phyloP scores from a whole-genome alignment of 2,329 filamentous ascomycete genomes.

The Fusarium staphyleae region DNA sequence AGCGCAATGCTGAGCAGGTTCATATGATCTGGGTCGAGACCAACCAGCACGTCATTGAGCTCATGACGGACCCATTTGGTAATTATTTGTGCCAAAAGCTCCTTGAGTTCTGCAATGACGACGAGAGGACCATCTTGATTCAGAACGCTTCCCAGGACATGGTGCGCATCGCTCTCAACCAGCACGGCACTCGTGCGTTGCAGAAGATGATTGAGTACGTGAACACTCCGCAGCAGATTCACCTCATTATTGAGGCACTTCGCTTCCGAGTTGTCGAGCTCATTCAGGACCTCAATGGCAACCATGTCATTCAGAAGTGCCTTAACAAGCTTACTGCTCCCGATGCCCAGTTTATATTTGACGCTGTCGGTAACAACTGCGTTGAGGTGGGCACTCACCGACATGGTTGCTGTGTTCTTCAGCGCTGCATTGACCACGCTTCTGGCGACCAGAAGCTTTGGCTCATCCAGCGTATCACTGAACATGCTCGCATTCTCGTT shows the following conservation, averaged over 20 bases:
- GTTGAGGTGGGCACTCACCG: constrained; percentile 94
- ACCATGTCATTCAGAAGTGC: constrained; percentile 99
- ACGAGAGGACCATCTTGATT: constrained; percentile 92
- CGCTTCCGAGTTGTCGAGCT: constrained; percentile 86
- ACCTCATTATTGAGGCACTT: constrained; percentile 86
- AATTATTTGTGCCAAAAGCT: constrained; percentile 99
- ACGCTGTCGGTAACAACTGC: constrained; percentile 86
- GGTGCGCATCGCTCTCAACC: constrained; percentile 93
- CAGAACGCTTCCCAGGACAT: constrained; percentile 87
- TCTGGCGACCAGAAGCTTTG: constrained; percentile 87
- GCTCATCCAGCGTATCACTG: constrained; percentile 86
- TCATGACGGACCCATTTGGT: constrained; percentile 99
- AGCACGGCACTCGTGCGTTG: constrained; percentile 93
- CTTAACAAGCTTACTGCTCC: constrained; percentile 87
- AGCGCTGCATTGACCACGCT: constrained; percentile 97
- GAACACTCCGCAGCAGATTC: constrained; percentile 81
- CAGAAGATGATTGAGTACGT: constrained; percentile 99
- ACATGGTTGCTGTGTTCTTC: constrained; percentile 96
- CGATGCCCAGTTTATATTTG: constrained; percentile 96
- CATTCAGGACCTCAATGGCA: constrained; percentile 97
- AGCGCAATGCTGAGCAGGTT: constrained; percentile 80
- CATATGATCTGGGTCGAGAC: constrained; percentile 96
- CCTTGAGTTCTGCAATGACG: constrained; percentile 92
- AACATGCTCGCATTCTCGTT: constrained; percentile 85
- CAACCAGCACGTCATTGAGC: constrained; percentile 89